A percentile compares a stretch with the other conserved stretches of the same genome.
Evolutionary conservation across 2,329 filamentous ascomycete genomes (phyloP).

Genomic region (Beauveria sp.): DNA sequence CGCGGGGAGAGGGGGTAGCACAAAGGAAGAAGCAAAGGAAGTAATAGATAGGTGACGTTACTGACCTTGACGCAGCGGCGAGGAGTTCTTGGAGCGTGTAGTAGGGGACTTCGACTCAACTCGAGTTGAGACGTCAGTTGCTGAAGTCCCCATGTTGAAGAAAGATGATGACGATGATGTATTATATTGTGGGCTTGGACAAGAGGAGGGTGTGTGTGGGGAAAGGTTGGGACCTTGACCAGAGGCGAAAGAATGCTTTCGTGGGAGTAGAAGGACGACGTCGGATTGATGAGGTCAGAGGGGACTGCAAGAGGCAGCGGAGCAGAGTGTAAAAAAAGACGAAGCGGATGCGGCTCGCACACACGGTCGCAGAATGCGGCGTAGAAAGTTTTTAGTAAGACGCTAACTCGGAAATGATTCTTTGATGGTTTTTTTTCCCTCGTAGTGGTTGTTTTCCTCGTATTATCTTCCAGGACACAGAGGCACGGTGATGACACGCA

Average conservation of each 20-base stretch:
- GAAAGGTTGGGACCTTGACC: constrained; percentile 17
- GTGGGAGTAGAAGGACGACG: constrained; percentile 17
- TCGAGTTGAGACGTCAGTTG: constrained; percentile 30
- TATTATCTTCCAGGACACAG: neutral
- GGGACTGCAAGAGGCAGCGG: constrained; percentile 7
- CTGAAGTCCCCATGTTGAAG: constrained; percentile 36
- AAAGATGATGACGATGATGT: constrained; percentile 35
- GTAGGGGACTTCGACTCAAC: constrained; percentile 43
- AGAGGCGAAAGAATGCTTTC: constrained; percentile 5
- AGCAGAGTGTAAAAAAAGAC: neutral
- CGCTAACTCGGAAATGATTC: neutral
- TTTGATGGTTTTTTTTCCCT: neutral
- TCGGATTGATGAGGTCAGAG: constrained; percentile 34
- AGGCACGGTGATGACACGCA: neutral
- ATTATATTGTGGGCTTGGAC: constrained; percentile 27
- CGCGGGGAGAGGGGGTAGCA: constrained; percentile 9
- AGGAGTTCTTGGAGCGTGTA: constrained; percentile 34
- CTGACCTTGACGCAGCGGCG: constrained; percentile 38
- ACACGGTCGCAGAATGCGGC: constrained; percentile 1
- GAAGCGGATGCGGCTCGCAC: constrained; percentile 1
- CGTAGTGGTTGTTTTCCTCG: neutral
- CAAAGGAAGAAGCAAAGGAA: constrained; percentile 3
- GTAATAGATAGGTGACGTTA: constrained; percentile 5
- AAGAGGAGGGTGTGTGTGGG: constrained; percentile 22
- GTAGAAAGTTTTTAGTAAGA: neutral